A percentile compares a stretch with the other conserved stretches of the same genome.
Conservation (phyloP, 805 yeast genomes). For the Isabelozyma heimii region DNA sequence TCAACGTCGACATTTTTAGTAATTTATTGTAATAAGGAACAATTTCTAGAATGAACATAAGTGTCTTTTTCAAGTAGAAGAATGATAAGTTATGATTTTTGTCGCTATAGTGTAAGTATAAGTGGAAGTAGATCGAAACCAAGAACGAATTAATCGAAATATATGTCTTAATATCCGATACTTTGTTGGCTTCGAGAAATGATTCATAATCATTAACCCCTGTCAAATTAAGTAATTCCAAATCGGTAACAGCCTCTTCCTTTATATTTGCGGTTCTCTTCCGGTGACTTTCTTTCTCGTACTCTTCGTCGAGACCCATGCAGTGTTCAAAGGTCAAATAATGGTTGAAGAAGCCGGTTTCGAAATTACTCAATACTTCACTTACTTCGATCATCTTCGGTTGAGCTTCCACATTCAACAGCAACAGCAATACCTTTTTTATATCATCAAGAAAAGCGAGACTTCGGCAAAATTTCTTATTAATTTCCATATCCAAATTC, state of each 20-base stretch:
- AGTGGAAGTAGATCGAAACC: constrained; percentile 31
- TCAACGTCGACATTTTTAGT: constrained; percentile 17
- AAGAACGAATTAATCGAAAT: constrained; percentile 20
- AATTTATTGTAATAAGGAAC: constrained; percentile 19
- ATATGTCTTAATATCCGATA: constrained; percentile 10
- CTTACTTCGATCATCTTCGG: constrained; percentile 33
- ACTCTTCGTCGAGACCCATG: constrained; percentile 2
- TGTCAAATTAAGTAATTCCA: constrained; percentile 5
- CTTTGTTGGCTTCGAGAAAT: constrained; percentile 8
- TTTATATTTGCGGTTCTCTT: neutral
- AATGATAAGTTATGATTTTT: constrained; percentile 24
- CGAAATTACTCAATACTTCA: constrained; percentile 27
- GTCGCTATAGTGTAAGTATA: constrained; percentile 30
- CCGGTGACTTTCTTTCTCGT: neutral
- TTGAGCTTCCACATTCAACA: constrained; percentile 32
- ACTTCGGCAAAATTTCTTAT: constrained; percentile 12
- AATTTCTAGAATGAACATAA: constrained; percentile 18
- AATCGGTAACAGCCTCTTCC: neutral
- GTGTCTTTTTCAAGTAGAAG: constrained; percentile 23
- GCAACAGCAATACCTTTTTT: constrained; percentile 28
- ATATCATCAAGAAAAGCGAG: constrained; percentile 21
- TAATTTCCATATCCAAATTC: constrained; percentile 36
- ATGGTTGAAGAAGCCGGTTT: constrained; percentile 9
- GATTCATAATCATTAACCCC: constrained; percentile 9
- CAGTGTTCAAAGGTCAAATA: neutral